Conservation (phyloP, 768 basidiomycete species). For the Termitomyces sp. region DNA sequence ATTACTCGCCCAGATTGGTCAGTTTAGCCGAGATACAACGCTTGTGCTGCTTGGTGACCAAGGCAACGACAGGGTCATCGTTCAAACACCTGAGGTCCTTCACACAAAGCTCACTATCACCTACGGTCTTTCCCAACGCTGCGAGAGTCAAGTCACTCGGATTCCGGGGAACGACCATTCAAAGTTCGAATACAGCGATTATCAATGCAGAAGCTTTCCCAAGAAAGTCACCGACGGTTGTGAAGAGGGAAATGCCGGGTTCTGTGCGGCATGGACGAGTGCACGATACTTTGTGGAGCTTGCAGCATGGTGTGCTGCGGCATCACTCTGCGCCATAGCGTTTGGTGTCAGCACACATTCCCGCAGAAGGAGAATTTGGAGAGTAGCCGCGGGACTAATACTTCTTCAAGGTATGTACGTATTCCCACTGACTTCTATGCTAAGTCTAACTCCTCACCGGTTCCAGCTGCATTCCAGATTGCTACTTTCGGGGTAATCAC, state of each 20-base stretch:
- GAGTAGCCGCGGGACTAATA: constrained; percentile 62
- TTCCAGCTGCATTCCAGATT: constrained; percentile 55
- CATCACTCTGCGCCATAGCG: constrained; percentile 54
- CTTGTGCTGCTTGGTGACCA: background rate
- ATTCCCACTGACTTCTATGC: background rate
- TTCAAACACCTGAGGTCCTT: constrained; percentile 39
- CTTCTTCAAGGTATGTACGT: constrained; percentile 50
- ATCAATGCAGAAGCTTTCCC: constrained; percentile 67
- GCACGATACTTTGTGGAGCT: constrained; percentile 67
- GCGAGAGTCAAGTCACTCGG: constrained; percentile 47
- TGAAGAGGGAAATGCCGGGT: constrained; percentile 48
- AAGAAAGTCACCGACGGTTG: constrained; percentile 44
- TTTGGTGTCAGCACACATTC: constrained; percentile 74
- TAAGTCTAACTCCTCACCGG: background rate
- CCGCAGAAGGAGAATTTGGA: constrained; percentile 73
- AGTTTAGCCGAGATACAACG: constrained; percentile 1
- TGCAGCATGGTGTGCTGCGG: constrained; percentile 57
- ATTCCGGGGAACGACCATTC: constrained; percentile 46
- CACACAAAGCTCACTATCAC: constrained; percentile 44
- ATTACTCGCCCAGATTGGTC: constrained; percentile 63
- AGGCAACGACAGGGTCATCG: constrained; percentile 37
- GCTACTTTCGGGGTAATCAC: constrained; percentile 62
- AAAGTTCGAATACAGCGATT: constrained; percentile 48
- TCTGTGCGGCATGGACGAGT: constrained; percentile 70
- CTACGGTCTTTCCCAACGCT: constrained; percentile 59